A percentile compares a stretch with the other conserved stretches of the same genome.
These are phyloP conservation scores for Cucurbita argyrosperma DNA, from an alignment of 306 rosid genomes.

Conservation along the genomic window DNA sequence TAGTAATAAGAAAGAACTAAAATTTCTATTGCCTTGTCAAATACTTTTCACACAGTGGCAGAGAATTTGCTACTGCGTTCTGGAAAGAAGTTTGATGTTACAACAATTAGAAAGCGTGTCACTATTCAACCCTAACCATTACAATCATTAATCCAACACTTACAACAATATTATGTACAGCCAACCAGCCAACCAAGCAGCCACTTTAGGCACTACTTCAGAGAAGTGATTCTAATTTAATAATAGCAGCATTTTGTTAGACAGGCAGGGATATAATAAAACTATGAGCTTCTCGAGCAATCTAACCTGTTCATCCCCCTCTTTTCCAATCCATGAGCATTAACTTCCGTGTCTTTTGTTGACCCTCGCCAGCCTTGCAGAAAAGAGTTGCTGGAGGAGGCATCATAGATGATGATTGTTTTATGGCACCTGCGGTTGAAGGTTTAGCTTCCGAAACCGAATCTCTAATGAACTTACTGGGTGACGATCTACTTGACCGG, in stretches of 20 bases:
- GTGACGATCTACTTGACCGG: slow-evolving; percentile 67
- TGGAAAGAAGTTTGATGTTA: slow-evolving; percentile 43
- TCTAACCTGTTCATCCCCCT: slow-evolving; percentile 38
- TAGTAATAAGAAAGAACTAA: slow-evolving; percentile 5
- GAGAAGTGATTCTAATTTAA: neutral
- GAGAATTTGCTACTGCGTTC: slow-evolving; percentile 39
- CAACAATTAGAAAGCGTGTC: slow-evolving; percentile 41
- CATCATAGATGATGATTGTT: slow-evolving; percentile 51
- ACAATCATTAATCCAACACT: slow-evolving; percentile 15
- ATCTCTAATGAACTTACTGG: slow-evolving; percentile 42
- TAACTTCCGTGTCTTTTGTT: slow-evolving; percentile 43
- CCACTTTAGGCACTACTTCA: neutral
- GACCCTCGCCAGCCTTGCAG: slow-evolving; percentile 36
- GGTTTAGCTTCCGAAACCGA: slow-evolving; percentile 31
- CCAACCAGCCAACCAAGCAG: slow-evolving; percentile 10
- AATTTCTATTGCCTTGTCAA: slow-evolving; percentile 24
- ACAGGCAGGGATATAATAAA: neutral
- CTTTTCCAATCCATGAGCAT: slow-evolving; percentile 62
- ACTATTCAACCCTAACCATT: slow-evolving; percentile 7
- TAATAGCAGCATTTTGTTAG: neutral
- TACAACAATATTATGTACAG: slow-evolving; percentile 36
- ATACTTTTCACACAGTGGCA: slow-evolving; percentile 23
- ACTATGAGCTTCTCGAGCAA: slow-evolving; percentile 12
- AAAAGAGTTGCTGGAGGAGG: slow-evolving; percentile 55
- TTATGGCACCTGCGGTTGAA: slow-evolving; percentile 23